Percentiles rank a stretch among this genome's conserved stretches.
Conservation (phyloP, 345 rosid genomes). For the Arabis hirsuta region DNA sequence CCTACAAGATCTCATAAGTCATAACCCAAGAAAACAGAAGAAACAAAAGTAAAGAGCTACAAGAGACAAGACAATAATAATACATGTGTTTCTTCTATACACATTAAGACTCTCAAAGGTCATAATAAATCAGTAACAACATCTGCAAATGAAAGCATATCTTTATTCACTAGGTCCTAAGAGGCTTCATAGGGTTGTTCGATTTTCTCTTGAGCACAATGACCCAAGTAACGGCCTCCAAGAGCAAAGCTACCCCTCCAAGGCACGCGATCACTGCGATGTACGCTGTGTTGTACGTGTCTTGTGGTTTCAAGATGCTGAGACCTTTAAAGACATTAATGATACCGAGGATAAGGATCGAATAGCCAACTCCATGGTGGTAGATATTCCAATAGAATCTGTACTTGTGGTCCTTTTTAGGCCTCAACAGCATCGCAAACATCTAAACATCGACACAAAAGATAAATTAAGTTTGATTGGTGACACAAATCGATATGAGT, state of each 20-base stretch:
- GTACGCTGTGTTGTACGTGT: conserved; percentile 63
- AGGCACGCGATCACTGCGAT: conserved; percentile 48
- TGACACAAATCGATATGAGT: no score
- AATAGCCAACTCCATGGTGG: conserved; percentile 73
- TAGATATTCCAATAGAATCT: conserved; percentile 80
- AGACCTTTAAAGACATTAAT: conserved; percentile 79
- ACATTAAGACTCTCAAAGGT: background rate
- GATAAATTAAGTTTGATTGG: no score
- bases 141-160: background rate
- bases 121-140: conserved; percentile 5
- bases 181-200: conserved; percentile 54
- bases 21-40: conserved; percentile 1
- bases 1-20: background rate
- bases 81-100: conserved; percentile 21
- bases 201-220: conserved; percentile 66
- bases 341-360: conserved; percentile 62
- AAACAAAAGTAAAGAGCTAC: conserved; percentile 3
- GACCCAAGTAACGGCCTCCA: conserved; percentile 78
- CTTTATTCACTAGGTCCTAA: background rate
- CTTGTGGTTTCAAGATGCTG: conserved; percentile 58
- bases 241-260: conserved; percentile 63
- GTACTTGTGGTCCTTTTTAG: conserved; percentile 83
- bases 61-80: conserved; percentile 9
- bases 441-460: conserved; percentile 47
- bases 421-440: conserved; percentile 76